Evolutionary conservation across 495 filamentous ascomycete genomes (phyloP), one percentile per base, ranked within the genome.

Genomic region (Aspergillus biplanus): DNA sequence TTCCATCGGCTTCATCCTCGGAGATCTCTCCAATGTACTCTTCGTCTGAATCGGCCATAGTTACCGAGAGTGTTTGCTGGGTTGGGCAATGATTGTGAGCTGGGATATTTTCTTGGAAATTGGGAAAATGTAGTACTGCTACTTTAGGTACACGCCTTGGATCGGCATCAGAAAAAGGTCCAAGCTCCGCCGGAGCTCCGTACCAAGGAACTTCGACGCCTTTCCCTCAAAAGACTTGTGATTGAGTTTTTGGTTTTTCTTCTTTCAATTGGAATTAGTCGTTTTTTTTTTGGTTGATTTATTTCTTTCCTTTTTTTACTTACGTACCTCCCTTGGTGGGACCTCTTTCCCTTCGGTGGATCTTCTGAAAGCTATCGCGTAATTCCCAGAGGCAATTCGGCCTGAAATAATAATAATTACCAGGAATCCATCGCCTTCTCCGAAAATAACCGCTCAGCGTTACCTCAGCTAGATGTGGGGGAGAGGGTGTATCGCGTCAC

Each of bases 1-100:
- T 78, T 59, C 87, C 82, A 37, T 93, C 90, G 70, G 92, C 90
- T 55, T 95, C 93, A 69, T 97, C 93, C 66, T 92, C 92, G 6
- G 92, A 92, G 58, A 84, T 78, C 56, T 87, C 86, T 56, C 85
- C 88, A 65, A 93, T 84, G 72, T 92, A 97, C 65, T 97, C 93
- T 66, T 88, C 90, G 70, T 97, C 88, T 60, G 89, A 94, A 64
- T 80, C 79, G 13, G 77, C 77, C 79, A 81, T 81, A 32, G 13
- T 58, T 35, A 39, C 6, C 33, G 53, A 18, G 4, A 18, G 55
- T 61, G 52, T 13, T 9, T 37, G 18, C 8, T 13, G 33, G 55
- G 6, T 18, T 50, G 6, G 47, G n/a, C 21, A 11, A 50, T 21
- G 21, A 77, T 87, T 12, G 18, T 21, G 21, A 39, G 32, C 15